Base-by-base conservation (phyloP, 2,329 filamentous ascomycete species). In the Cladophialophora immunda region DNA sequence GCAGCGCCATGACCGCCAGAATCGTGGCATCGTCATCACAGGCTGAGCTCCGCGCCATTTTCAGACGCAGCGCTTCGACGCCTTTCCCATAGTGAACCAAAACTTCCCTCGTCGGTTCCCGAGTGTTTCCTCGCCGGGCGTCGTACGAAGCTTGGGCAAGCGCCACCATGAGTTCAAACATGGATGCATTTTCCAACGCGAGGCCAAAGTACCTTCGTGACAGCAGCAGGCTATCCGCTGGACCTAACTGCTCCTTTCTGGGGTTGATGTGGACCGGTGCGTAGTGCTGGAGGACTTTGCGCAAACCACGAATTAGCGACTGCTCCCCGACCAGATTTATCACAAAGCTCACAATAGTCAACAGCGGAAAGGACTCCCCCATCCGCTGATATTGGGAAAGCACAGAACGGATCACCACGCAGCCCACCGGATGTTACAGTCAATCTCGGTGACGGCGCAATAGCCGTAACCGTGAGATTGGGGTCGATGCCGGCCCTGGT, bases 1-100 rank as follows among this genome's bases (percentile, higher is more conserved):
- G 32, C 38, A 66, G 41, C 11, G 50, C 45, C 57, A 66, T 63
- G 25, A 53, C 32, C 2, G 58, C 38, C 25, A 66, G 30, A 13
- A 66, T 63, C 22, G 58, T 53, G n/a, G 64, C 64, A 47, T 66
- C 64, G 29, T 66, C 64, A 22, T 47, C 58, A 30, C 41, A 63
- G n/a, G 58, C 25, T 38, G 50, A 27, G 27, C 13, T 53, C 17
- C 27, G 58, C 17, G 52, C 55, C 58, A 66, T 50, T 32, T 58
- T 62, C 25, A 58, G 36, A 17, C 59, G 64, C 54, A 66, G 47
- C 5, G 45, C 50, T 45, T 54, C 52, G 32, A 66, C 34, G 15
- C 58, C 59, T 58, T 56, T 54, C 27, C 64, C 64, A 52, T 65
- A 41, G 58, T 65, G 63, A 30, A 59, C 22, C 34, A 55, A 41